phyloP scores from a whole-genome alignment of 345 rosid species.

The Zanthoxylum bungeanum region DNA sequence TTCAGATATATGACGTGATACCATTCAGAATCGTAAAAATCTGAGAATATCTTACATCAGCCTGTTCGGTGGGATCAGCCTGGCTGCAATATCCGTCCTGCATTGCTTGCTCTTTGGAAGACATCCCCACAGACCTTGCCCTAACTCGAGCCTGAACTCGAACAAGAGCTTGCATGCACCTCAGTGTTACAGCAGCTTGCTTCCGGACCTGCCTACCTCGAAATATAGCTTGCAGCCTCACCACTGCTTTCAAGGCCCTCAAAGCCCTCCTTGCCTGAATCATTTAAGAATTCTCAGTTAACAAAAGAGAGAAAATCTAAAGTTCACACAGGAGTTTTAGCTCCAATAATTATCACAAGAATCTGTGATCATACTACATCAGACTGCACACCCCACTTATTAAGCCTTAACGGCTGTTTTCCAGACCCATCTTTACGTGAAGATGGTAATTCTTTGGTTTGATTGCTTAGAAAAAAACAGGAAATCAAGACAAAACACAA shows the following conservation, averaged over 20 bases:
- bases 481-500: neutral
- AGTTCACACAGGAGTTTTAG: neutral
- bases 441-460: neutral
- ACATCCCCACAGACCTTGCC: constrained; percentile 38
- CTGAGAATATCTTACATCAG: constrained; percentile 48
- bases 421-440: neutral
- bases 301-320: neutral
- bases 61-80: constrained; percentile 54
- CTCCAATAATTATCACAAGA: neutral
- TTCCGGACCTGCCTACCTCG: constrained; percentile 80
- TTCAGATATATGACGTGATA: neutral
- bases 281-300: neutral
- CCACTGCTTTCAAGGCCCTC: constrained; percentile 83
- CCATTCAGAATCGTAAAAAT: neutral
- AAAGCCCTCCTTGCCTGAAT: constrained; percentile 77
- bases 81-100: constrained; percentile 20
- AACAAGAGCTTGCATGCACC: constrained; percentile 98
- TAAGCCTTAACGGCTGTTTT: neutral
- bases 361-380: neutral
- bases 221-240: constrained; percentile 88
- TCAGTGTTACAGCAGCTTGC: constrained; percentile 86
- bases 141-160: constrained; percentile 79
- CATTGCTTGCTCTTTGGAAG: constrained; percentile 38
- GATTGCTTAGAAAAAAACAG: neutral
- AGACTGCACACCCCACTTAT: neutral